Evolutionary conservation across 225 moss, liverwort and hornwort genomes (phyloP).

Genomic region (Rhytidiadelphus loreus): DNA sequence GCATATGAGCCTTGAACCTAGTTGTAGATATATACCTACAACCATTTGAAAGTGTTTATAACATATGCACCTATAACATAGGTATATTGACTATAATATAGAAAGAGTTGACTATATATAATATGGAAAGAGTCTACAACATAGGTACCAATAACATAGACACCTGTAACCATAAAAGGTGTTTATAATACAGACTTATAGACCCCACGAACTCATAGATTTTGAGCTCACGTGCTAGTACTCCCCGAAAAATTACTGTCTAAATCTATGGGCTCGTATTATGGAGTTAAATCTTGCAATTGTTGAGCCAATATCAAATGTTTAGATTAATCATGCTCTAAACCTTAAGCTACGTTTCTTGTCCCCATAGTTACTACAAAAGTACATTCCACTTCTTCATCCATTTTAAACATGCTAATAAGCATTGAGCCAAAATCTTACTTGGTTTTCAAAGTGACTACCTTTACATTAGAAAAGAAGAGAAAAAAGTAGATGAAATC

Average conservation of each 20-base stretch:
- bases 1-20: no score
- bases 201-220: no score
- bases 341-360: neutral
- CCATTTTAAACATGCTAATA: neutral
- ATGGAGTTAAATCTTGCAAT: fast-evolving
- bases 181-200: no score
- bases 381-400: neutral
- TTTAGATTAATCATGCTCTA: neutral
- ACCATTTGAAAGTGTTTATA: no score
- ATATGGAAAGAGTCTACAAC: no score
- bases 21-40: no score
- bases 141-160: no score
- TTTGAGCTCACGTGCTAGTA: no score
- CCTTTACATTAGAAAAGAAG: neutral
- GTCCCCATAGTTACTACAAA: neutral
- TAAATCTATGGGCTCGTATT: neutral
- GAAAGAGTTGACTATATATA: no score
- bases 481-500: neutral
- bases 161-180: no score
- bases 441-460: fast-evolving
- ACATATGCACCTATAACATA: no score
- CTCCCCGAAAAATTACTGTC: neutral
- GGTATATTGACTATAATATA: no score
- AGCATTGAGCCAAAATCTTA: neutral
- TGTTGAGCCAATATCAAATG: neutral